Percentiles rank a stretch among this genome's conserved stretches.
phyloP scores from a whole-genome alignment of 2,329 filamentous ascomycete genomes.

The Myriosclerotinia scirpicola region DNA sequence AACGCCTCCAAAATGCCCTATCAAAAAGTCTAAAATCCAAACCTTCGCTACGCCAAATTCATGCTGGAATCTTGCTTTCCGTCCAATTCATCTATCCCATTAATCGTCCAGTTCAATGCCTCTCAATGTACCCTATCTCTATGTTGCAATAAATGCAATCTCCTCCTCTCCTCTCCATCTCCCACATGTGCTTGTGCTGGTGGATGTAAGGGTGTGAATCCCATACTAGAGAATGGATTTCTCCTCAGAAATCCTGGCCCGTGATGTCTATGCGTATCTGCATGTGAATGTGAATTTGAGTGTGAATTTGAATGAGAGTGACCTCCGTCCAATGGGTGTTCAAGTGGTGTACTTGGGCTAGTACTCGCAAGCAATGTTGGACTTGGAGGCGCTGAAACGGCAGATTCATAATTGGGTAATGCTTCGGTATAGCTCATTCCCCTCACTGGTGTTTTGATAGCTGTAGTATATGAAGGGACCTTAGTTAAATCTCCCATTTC shows the following conservation, averaged over 20 bases:
- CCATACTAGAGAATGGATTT: constrained; percentile 33
- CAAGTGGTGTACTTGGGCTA: constrained; percentile 24
- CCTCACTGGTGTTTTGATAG: constrained; percentile 63
- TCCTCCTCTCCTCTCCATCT: constrained; percentile 36
- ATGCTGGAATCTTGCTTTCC: constrained; percentile 1
- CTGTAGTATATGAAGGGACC: constrained; percentile 76
- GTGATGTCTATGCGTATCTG: constrained; percentile 17
- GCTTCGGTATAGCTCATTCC: constrained; percentile 50
- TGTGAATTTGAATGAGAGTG: not conserved
- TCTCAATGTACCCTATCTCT: constrained; percentile 32
- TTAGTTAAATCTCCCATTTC: constrained; percentile 67
- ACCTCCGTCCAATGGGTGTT: constrained; percentile 7
- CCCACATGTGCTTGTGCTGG: constrained; percentile 29
- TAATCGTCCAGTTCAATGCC: not conserved
- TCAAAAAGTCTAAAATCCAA: not conserved
- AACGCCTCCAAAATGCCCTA: constrained; percentile 3
- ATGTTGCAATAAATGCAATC: constrained; percentile 35
- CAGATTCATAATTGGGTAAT: constrained; percentile 68
- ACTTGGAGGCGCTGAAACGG: constrained; percentile 51
- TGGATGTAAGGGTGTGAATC: constrained; percentile 37
- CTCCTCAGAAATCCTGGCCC: constrained; percentile 21
- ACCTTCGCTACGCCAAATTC: constrained; percentile 8
- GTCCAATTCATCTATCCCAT: constrained; percentile 4
- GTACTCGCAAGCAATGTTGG: constrained; percentile 31
- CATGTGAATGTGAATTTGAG: not conserved